Percentiles rank a stretch among this genome's conserved stretches.
Evolutionary conservation across 768 basidiomycete species (phyloP).

Genomic region (Psilocybe cyanescens): DNA sequence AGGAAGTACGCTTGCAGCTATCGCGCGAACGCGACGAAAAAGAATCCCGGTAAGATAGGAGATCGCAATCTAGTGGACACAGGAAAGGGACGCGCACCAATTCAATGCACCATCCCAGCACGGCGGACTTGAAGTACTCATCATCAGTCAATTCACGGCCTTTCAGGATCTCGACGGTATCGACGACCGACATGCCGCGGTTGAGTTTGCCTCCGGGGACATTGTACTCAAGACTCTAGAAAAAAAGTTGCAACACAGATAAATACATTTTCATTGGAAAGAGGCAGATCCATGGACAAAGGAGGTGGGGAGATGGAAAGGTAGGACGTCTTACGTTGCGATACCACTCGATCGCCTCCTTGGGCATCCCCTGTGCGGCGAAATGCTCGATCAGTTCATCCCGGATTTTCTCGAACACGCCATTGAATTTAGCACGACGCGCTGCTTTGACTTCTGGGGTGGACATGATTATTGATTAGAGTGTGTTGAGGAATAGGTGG

Average conservation of each 20-base stretch:
- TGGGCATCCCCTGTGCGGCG: conserved; percentile 74
- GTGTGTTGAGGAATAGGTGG: neutral
- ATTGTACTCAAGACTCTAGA: conserved; percentile 87
- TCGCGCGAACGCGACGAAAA: neutral
- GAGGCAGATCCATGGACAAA: too few species aligned
- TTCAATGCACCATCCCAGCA: conserved; percentile 96
- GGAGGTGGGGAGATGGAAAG: too few species aligned
- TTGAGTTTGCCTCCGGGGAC: conserved; percentile 97
- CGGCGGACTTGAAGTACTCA: conserved; percentile 87
- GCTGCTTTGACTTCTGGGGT: conserved; percentile 39
- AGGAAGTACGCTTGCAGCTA: conserved; percentile 98
- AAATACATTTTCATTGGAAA: neutral
- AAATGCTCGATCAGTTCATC: conserved; percentile 79
- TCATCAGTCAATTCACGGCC: conserved; percentile 72
- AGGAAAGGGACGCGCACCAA: conserved; percentile 59
- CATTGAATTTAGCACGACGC: conserved; percentile 69
- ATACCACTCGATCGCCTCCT: conserved; percentile 87
- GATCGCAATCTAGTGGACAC: neutral
- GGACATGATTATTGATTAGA: conserved; percentile 11
- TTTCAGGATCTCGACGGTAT: conserved; percentile 87
- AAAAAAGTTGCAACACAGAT: neutral
- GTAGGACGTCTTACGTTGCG: conserved; percentile 55
- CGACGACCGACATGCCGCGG: conserved; percentile 94
- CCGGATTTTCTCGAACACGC: conserved; percentile 70
- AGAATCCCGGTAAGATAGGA: neutral